phyloP scores from a whole-genome alignment of 257 asterid species.

The Datura wrightii region DNA sequence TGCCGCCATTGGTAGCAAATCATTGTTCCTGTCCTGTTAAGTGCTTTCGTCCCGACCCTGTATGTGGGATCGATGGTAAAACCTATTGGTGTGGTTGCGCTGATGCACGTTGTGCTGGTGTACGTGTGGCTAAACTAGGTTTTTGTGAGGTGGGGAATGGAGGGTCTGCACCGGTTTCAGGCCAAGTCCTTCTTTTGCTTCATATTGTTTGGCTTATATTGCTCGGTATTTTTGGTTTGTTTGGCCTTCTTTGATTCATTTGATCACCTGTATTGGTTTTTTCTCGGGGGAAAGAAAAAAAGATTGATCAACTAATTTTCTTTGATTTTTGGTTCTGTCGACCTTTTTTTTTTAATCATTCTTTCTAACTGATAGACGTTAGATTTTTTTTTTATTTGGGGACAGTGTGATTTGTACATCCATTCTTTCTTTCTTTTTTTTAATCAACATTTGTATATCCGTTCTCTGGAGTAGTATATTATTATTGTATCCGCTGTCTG shows the following conservation, averaged over 20 bases:
- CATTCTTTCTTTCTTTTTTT: neutral
- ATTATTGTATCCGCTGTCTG: neutral
- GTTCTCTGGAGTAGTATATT: neutral
- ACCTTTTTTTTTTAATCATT: neutral
- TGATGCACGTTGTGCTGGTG: slow-evolving; percentile 84
- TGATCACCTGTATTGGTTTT: neutral
- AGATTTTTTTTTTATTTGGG: neutral
- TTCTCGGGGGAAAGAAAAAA: neutral
- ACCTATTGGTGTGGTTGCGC: slow-evolving; percentile 99
- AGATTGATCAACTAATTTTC: neutral
- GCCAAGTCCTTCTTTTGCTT: slow-evolving; percentile 92
- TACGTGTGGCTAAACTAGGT: slow-evolving; percentile 70
- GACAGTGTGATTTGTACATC: neutral
- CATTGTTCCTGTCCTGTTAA: slow-evolving; percentile 64
- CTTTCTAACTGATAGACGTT: neutral
- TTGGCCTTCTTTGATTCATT: slow-evolving; percentile 71
- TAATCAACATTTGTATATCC: neutral
- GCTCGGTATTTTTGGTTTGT: slow-evolving; percentile 79
- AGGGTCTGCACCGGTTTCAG: slow-evolving; percentile 76
- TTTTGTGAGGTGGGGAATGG: slow-evolving; percentile 84
- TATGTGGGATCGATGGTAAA: slow-evolving; percentile 81
- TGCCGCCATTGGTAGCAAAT: slow-evolving; percentile 23
- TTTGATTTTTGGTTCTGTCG: no score
- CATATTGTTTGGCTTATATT: slow-evolving; percentile 88
- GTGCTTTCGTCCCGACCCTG: slow-evolving; percentile 92